A percentile compares a stretch with the other conserved stretches of the same genome.
Conservation (phyloP, 1,284 basidiomycete species). For the Rhodotorula sp. region DNA sequence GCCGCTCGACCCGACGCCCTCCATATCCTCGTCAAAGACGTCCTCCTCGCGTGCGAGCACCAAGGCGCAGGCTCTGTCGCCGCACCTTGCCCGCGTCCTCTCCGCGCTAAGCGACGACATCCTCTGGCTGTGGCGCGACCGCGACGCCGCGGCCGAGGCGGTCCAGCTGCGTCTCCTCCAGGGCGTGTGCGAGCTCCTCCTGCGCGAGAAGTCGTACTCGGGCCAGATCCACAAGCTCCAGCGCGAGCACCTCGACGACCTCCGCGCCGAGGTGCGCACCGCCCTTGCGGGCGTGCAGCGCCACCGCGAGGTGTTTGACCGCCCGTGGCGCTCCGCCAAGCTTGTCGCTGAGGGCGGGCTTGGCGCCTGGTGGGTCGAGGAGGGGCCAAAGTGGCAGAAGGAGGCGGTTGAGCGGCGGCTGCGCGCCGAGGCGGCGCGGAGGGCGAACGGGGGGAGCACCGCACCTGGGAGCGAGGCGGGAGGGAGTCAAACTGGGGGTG, state of each 20-base stretch:
- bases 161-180: constrained; percentile 17
- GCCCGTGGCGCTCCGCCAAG: constrained; percentile 9
- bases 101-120: constrained; percentile 15
- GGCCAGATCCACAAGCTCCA: not conserved
- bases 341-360: not conserved
- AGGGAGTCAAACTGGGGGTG: not conserved
- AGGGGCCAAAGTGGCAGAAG: constrained; percentile 1
- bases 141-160: constrained; percentile 13
- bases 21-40: not conserved
- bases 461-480: not conserved
- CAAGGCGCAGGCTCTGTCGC: not conserved
- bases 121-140: constrained; percentile 25
- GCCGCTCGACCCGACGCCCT: not conserved
- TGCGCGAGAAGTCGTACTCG: constrained; percentile 1
- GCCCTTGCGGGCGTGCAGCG: constrained; percentile 14
- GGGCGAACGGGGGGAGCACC: not conserved
- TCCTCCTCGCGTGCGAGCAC: not conserved
- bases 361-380: not conserved
- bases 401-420: constrained; percentile 1
- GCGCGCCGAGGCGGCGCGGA: not conserved
- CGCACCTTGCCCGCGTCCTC: constrained; percentile 16
- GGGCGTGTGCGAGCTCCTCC: constrained; percentile 15
- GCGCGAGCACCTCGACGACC: constrained; percentile 7
- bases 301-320: constrained; percentile 15
- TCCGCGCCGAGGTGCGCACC: constrained; percentile 5